Evolutionary conservation across 2,329 filamentous ascomycete species (phyloP), one percentile per base, ranked within the genome.

Genomic region (Paraphoma chrysanthemicola): DNA sequence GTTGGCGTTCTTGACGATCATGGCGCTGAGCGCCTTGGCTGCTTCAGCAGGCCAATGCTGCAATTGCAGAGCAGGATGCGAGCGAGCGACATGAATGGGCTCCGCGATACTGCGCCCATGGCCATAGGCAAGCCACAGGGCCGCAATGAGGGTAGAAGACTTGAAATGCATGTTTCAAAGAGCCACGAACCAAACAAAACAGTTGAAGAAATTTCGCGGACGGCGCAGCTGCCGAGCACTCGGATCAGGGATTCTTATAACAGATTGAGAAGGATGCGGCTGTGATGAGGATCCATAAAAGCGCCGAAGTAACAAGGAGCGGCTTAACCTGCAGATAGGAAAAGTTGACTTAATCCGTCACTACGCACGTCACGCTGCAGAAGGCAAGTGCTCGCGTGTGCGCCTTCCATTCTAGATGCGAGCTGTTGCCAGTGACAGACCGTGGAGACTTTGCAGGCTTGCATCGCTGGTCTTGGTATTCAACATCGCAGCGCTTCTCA

Each of bases 1-100:
- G 47, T 73, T 71, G 14, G 70, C 70, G 33, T 71, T 73, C 18
- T 59, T 60, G 18, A 51, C 18, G 39, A 73, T 73, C 70, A 73
- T 73, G 43, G 59, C 57, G 44, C 63, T 62, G 18, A 73, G 64
- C n/a, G 65, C 60, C 46, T 54, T 59, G 36, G 66, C 68, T 45
- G 69, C 68, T 41, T 66, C 63, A 29, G 62, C 59, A 28, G 70
- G 70, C 70, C 69, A 73, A 45, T 65, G 56, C 50, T 66, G 52
- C 39, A 71, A 59, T 39, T 67, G 62, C 4, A 63, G 48, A 33
- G 63, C 63, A 9, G 62, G 54, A 53, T 59, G 56, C 36, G 60
- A 30, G 14, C 44, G 33, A 7, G 48, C 30, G 28, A 42, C 29
- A 45, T 17, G 30, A 41, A 28, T 28, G 3, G 44, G 29, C 14